Conservation (phyloP, 345 rosid genomes). For the Rhodamnia argentea region DNA sequence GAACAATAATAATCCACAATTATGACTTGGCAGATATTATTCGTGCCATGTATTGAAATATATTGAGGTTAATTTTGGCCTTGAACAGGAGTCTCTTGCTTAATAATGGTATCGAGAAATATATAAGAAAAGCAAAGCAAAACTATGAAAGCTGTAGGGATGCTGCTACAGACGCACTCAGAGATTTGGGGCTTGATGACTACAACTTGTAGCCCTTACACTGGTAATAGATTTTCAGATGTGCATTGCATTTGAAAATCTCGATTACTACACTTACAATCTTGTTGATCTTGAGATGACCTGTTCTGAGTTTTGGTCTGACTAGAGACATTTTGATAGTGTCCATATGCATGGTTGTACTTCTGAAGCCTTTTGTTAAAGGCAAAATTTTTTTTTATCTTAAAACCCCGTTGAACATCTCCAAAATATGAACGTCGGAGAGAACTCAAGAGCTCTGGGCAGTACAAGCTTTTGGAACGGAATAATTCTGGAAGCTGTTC, state of each 20-base stretch:
- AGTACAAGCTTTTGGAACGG: not conserved
- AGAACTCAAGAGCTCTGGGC: not conserved
- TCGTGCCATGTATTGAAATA: not conserved
- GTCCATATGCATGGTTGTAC: not conserved
- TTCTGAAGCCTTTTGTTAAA: not conserved
- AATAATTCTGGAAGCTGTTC: not conserved
- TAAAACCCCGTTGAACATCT: not conserved
- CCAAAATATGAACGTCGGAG: not conserved
- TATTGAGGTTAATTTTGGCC: not conserved
- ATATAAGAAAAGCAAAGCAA: slow-evolving; percentile 63
- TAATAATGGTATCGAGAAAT: slow-evolving; percentile 56
- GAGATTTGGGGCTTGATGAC: slow-evolving; percentile 37
- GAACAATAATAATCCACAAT: not conserved
- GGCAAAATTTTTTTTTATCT: not conserved
- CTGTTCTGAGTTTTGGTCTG: not conserved
- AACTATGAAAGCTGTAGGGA: slow-evolving; percentile 60
- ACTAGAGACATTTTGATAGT: not conserved
- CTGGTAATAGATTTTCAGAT: not conserved
- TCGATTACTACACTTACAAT: not conserved
- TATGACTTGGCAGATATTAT: not conserved
- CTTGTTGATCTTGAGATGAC: not conserved
- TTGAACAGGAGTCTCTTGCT: slow-evolving; percentile 56
- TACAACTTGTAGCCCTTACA: not conserved
- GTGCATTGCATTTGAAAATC: not conserved
- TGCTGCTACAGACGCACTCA: slow-evolving; percentile 82